Base-by-base conservation (phyloP, 139 green algal species). In the Coelastrella sp. region DNA sequence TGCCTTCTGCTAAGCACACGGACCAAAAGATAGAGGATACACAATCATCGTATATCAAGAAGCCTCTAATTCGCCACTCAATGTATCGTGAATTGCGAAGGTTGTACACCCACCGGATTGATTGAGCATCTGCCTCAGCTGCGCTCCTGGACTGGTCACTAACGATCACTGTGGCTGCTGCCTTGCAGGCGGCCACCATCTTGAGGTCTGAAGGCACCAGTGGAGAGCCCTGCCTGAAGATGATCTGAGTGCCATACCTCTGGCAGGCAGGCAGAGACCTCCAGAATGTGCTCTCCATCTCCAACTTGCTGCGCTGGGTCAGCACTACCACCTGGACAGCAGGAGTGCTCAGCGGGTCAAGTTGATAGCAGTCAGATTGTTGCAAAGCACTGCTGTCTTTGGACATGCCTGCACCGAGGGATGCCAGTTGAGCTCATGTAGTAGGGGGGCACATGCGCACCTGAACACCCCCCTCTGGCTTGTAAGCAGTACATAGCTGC, bases 151-250 rank as follows among this genome's bases (percentile, higher is more conserved):
- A 74, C 66, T 85, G 72, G 77, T 94, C 91, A 6, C 62, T 78
- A 2, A 94, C 60, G 9, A 94, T 83, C n/a, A 92, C 83, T 66
- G 76, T 88, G 5, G 81, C 50, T 0, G 73, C 67, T 34, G 91
- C 91, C 9, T 23, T n/a, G 4, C 43, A 35, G 17, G 88, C 89
- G 0, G 80, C 81, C 57, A 94, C 89, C 57, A 88, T 75, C 35
- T 76, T 45, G 17, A 94, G 75, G 57, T 94, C 85, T 37, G 72
- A 66, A 6, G 79, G 67, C 48, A 85, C 82, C 50, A 92, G 57
- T 2, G 90, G 86, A 13, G 71, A 88, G 51, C 91, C 91, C 85
- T 92, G 85, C 21, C 91, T 76, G 83, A 94, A 92, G 17, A 94
- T 86, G 25, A 94, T 85, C 30, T 57, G 41, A 0, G 82, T 86